Percentiles rank a stretch among this genome's conserved stretches.
These are phyloP conservation scores for Canavalia ensiformis DNA, from an alignment of 306 rosid genomes.

Conservation along the genomic window DNA sequence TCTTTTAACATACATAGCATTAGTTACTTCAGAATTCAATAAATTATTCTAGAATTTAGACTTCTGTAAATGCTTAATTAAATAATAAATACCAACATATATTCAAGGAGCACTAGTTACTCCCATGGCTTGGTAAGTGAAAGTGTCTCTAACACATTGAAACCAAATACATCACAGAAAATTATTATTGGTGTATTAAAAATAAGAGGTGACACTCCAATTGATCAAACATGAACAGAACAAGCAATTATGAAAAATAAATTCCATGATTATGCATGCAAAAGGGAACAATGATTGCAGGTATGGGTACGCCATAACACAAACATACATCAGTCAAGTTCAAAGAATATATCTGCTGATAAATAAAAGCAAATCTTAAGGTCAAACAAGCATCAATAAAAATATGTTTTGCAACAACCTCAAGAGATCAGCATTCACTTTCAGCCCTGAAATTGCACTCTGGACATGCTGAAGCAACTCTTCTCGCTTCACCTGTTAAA, in stretches of 20 bases:
- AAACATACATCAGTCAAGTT: conserved; percentile 35
- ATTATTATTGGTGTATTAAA: conserved; percentile 5
- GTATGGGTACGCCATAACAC: conserved; percentile 33
- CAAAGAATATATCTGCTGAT: conserved; percentile 33
- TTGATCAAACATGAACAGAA: conserved; percentile 31
- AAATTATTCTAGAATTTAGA: conserved; percentile 4
- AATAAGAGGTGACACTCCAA: conserved; percentile 23
- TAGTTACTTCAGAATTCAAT: conserved; percentile 16
- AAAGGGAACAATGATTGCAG: conserved; percentile 1
- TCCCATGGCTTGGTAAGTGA: conserved; percentile 4
- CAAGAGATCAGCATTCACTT: conserved; percentile 79
- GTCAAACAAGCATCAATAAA: conserved; percentile 41
- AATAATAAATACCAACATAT: conserved; percentile 18
- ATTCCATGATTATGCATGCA: conserved; percentile 34
- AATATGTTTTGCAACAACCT: conserved; percentile 66
- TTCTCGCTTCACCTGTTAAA: conserved; percentile 79
- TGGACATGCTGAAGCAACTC: conserved; percentile 91
- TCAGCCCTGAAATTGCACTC: conserved; percentile 81
- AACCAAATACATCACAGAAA: conserved; percentile 22
- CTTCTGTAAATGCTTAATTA: conserved; percentile 18
- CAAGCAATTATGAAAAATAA: conserved; percentile 29
- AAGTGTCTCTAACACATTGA: conserved; percentile 14
- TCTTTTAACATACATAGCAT: conserved; percentile 15
- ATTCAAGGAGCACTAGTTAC: conserved; percentile 9
- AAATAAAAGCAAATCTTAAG: conserved; percentile 22